Evolutionary conservation across 345 rosid genomes (phyloP), one percentile per base, ranked within the genome.

Genomic region (Aethionema arabicum): DNA sequence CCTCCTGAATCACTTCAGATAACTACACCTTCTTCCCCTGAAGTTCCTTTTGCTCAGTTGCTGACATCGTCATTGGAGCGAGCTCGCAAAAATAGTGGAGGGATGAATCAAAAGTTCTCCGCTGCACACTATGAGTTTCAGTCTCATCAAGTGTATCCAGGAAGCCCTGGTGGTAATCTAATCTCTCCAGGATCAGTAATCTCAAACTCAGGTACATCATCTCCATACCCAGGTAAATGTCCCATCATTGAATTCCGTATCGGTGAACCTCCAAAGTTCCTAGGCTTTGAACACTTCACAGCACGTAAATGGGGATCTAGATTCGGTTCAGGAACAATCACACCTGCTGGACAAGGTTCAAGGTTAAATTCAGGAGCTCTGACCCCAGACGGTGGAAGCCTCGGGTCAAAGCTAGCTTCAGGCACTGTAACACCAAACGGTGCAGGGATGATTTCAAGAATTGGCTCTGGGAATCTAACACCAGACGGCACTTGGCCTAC

Each of bases 1-100:
- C 88, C 96, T 0, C 68, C 68, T 0, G 99, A 93, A 61, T 87
- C 88, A 1, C 83, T 76, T 62, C 90, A 87, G 61, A 4, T 41
- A 21, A 42, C 40, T 39, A 83, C 82, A 10, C 97, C 99, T 44
- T 90, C 99, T 61, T 93, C 99, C 0, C 99, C 97, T 2, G 97
- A 90, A 78, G 97, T 93, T 16, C 99, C 99, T 5, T 93, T 87
- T 77, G 99, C 99, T 56, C 98, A 74, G 77, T 68, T 89, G 63
- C 80, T 93, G 51, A 75, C 95, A 10, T 90, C 98, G 49, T 83
- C 93, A 4, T 58, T 63, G 15, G 86, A 76, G 61, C 79, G 80
- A 15, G 84, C 95, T 56, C 49, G 86, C 29, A 89, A 82, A 71
- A 66, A 68, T 44, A 64, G 79, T 14, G 77, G 75, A 3, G 80